These are phyloP conservation scores for Penicillium angulare DNA, from an alignment of 495 filamentous ascomycete genomes.

Conservation along the genomic window DNA sequence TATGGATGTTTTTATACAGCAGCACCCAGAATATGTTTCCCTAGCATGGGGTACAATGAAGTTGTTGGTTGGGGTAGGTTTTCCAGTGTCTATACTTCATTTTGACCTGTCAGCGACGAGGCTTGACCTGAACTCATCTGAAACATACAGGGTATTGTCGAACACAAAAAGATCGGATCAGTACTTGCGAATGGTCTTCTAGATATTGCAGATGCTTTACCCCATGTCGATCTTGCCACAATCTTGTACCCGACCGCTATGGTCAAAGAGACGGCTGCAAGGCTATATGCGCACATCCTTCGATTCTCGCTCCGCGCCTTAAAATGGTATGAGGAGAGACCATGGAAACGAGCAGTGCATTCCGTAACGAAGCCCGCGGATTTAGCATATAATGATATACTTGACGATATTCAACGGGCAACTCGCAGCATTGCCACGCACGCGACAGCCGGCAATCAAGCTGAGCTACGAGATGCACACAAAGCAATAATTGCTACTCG, in stretches of 20 bases:
- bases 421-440: not conserved
- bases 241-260: not conserved
- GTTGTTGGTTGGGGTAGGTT: not conserved
- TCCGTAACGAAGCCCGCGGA: not conserved
- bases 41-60: not conserved
- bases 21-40: not conserved
- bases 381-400: not conserved
- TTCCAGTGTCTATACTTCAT: not conserved
- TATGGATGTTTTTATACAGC: not conserved
- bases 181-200: not conserved
- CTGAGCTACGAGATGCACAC: not conserved
- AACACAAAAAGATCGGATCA: not conserved
- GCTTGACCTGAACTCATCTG: too few relatives aligned
- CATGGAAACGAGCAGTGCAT: not conserved
- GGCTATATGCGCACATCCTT: not conserved
- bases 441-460: not conserved
- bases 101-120: too few relatives aligned
- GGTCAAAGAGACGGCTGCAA: not conserved
- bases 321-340: conserved; percentile 1
- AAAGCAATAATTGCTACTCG: not conserved
- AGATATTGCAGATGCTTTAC: not conserved
- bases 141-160: not conserved
- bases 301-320: not conserved
- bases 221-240: not conserved
- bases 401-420: not conserved